Base-by-base conservation (phyloP, 805 yeast genomes). In the Metschnikowia continentalis region DNA sequence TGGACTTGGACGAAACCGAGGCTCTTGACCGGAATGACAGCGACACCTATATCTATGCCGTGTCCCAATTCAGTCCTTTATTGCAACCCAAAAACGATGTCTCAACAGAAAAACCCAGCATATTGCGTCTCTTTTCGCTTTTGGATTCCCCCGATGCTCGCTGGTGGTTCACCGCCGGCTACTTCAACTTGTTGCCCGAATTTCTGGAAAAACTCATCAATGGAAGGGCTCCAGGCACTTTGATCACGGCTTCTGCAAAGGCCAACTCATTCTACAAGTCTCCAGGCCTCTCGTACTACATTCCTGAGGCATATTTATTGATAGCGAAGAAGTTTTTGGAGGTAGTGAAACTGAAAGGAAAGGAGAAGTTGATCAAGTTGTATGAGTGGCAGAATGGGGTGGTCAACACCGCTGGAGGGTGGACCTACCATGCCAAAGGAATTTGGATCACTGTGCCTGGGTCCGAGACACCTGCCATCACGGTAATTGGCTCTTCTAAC, bases 341-440 rank as follows among this genome's bases (percentile, higher is more conserved):
- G 57, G 78, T 76, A 20, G 81, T 85, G 7, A 64, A 67, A 20
- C 52, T 57, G 10, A 60, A 68, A 32, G 73, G 76, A 1, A 78
- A 75, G 58, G 69, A 73, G 15, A 51, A 70, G 2, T 58, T 71
- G 35, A 82, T 92, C 32, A 67, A 70, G 17, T 70, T 94, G 35
- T 76, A 75, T 50, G 98, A 92, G 67, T 94, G 99, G 99, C 78
- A 80, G 61, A 82, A 80, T 45, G 99, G 99, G 1, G 72, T 82
- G 2, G 96, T 90, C 3, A 89, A 90, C 62, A 79, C 86, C 6
- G 79, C 83, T 0, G 78, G 75, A 30, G 99, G 99, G 1, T 92
- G 99, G 98, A 88, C 97, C 0, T 94, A 94, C 66, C 99, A 94
- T 64, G 98, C 99, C 13, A 94, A 94, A 64, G 99, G 99, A 1